Evolutionary conservation across 2,329 filamentous ascomycete genomes (phyloP).

Genomic region (Fusarium falciforme): DNA sequence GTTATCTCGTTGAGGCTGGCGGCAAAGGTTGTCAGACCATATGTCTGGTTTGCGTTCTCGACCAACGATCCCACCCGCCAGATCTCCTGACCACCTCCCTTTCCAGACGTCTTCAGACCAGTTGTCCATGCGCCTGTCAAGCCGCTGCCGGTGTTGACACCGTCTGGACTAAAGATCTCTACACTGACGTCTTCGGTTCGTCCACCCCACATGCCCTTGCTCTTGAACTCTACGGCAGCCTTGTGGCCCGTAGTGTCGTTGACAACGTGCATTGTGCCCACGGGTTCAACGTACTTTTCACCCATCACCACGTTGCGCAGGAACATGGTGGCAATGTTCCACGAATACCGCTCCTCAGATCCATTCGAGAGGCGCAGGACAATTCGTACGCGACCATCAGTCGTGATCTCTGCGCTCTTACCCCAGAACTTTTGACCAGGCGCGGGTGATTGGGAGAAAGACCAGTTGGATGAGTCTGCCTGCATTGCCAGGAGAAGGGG

Average conservation of each 20-base stretch:
- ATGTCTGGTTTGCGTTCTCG: conserved; percentile 80
- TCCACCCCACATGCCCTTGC: conserved; percentile 97
- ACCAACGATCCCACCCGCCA: conserved; percentile 86
- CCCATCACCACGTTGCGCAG: conserved; percentile 96
- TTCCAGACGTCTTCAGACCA: conserved; percentile 73
- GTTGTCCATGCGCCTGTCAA: conserved; percentile 88
- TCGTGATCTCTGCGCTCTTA: conserved; percentile 93
- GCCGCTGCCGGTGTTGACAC: conserved; percentile 72
- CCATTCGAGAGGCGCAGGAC: conserved; percentile 74
- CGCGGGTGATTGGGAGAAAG: conserved; percentile 85
- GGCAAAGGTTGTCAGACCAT: conserved; percentile 89
- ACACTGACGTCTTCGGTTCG: conserved; percentile 89
- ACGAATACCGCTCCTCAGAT: conserved; percentile 86
- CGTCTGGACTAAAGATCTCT: conserved; percentile 76
- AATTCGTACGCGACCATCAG: conserved; percentile 86
- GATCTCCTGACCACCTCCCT: conserved; percentile 71
- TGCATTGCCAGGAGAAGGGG: conserved; percentile 94
- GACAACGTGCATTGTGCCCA: conserved; percentile 86
- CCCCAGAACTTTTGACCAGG: conserved; percentile 99
- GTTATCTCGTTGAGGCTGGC: conserved; percentile 91
- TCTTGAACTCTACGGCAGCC: conserved; percentile 89
- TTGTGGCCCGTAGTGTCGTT: conserved; percentile 88
- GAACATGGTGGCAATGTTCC: conserved; percentile 89
- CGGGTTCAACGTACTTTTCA: conserved; percentile 97
- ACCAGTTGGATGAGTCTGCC: conserved; percentile 88